Base-by-base conservation (phyloP, 208 protist genomes). In the Crithidia bombi region DNA sequence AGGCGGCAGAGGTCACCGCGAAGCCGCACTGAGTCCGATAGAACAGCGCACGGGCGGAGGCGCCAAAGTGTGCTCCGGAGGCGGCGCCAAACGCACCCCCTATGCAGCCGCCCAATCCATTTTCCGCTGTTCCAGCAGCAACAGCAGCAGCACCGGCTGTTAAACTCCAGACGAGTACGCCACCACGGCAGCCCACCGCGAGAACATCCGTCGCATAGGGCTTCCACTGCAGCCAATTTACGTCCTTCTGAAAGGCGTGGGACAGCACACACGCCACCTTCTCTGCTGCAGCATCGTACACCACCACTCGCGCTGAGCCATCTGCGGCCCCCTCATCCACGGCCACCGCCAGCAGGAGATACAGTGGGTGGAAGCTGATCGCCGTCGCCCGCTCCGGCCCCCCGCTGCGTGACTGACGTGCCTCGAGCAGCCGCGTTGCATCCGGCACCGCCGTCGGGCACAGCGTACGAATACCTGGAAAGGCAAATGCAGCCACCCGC, bases 91-190 rank as follows among this genome's bases (percentile, higher is more conserved):
- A 59, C 3, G 12, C 23, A 21, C 14, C 33, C 5, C 52, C 56
- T 11, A 36, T 41, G 43, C 6, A n/a, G 32, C 56, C 36, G 25
- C 21, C 9, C 19, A 21, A 47, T 2, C 21, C 15, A 23, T 25
- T 43, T 39, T n/a, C 14, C 19, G 12, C 51, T 32, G 32, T 33
- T 12, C 15, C 28, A 51, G n/a, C 38, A 23, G 36, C 38, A 28
- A 17, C 44, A 28, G n/a, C 44, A 46, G 28, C 32, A 71, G 44
- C 38, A 25, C n/a, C 59, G 47, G 30, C 56, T 62, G 21, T 69
- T 25, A 96, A 57, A 26, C 69, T 82, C 86, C 87, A 94, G 43
- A 93, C 47, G 57, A 96, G 73, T 51, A 90, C 84, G 7, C 90
- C 90, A 28, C 87, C 87, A 11, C 73, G 52, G 59, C 87, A 93